Evolutionary conservation across 805 yeast species (phyloP), one percentile per base, ranked within the genome.

Genomic region (Torulaspora maleeae): DNA sequence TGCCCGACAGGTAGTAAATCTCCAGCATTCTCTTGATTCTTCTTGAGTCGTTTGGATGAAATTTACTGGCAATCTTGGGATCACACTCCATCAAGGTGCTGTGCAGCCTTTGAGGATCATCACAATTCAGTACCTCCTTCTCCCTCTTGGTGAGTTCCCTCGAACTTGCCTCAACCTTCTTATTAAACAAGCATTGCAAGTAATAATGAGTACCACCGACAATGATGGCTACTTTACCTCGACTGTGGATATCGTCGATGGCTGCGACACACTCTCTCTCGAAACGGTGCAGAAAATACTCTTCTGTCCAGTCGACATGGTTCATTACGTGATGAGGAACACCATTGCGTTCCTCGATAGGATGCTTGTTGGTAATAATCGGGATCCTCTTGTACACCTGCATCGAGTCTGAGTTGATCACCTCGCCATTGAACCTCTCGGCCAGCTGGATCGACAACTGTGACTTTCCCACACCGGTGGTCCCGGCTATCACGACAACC

Each of bases 121-220:
- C 78, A 1, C 74, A 72, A 45, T 83, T 77, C 12, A 88, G 68
- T 2, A 84, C 61, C 0, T 52, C 58, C 35, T 27, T 24, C 55
- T 77, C 72, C 10, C 64, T 64, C n/a, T 50, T 35, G 9, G 72
- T 61, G 1, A 54, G 39, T 5, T 41, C 43, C 9, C 51, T 44
- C 15, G 36, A 30, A 10, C 32, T 41, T 9, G 43, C 25, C 11
- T 44, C 49, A 0, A 50, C 44, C 47, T 79, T 80, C 56, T 88
- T 86, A 32, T 76, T 72, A 60, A 90, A 86, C 6, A 91, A 61
- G 7, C 86, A 79, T 64, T 86, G 96, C 29, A 88, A 69, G 61
- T 93, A 93, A 63, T 93, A 93, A 60, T 90, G 97, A 0, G 99
- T 93, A 0, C 99, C 99, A 4, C 99, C 99, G 1, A 93, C 93